Conservation (phyloP, 2,329 filamentous ascomycete genomes). For the Pseudogymnoascus sp. region DNA sequence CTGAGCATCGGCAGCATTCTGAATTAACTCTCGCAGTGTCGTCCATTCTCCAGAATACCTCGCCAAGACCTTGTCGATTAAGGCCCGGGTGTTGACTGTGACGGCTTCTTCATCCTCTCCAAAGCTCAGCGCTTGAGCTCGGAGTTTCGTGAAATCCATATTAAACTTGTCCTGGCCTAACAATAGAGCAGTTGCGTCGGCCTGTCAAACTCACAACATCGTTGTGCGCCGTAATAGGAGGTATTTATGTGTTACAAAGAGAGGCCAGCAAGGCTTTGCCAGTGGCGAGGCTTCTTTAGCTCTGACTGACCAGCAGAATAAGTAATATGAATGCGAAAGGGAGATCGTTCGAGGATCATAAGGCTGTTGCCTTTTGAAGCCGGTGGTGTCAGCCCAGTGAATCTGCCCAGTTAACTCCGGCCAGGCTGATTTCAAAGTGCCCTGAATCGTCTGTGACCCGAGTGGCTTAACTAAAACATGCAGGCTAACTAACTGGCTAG, state of each 20-base stretch:
- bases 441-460: neutral
- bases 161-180: slow-evolving; percentile 10
- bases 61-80: slow-evolving; percentile 96
- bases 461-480: neutral
- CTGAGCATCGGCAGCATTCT: slow-evolving; percentile 96
- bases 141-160: slow-evolving; percentile 69
- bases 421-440: neutral
- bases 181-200: neutral
- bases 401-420: neutral
- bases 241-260: neutral
- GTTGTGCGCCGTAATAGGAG: neutral
- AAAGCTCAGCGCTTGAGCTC: slow-evolving; percentile 76
- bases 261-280: neutral
- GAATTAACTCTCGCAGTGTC: slow-evolving; percentile 82
- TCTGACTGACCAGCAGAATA: neutral
- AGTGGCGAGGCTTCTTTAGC: neutral
- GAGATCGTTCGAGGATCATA: neutral
- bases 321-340: neutral
- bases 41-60: slow-evolving; percentile 96
- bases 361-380: neutral
- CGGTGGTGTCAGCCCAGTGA: neutral
- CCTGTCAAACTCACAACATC: neutral
- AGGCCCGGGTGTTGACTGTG: slow-evolving; percentile 89
- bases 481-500: neutral
- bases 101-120: slow-evolving; percentile 93